These are phyloP conservation scores for Hondaea fermentalgiana DNA, from an alignment of 108 stramenopile species.

Conservation along the genomic window DNA sequence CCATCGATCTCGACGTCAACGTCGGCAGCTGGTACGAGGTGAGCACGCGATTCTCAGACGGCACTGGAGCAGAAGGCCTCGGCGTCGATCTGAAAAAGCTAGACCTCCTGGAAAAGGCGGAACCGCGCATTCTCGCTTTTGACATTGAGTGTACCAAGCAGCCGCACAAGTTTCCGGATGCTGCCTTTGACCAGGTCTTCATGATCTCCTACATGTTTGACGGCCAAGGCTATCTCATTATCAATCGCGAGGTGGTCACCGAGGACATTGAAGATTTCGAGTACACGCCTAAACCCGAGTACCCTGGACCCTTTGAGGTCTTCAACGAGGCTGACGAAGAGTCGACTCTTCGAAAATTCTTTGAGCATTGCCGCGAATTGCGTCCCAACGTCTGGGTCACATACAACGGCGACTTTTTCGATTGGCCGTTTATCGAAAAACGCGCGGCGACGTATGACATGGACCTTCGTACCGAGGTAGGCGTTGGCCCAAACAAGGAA, in stretches of 20 bases:
- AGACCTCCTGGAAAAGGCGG: conserved; percentile 79
- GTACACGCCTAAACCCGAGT: conserved; percentile 89
- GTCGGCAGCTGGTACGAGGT: conserved; percentile 94
- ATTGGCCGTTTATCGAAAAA: conserved; percentile 90
- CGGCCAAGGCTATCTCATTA: conserved; percentile 79
- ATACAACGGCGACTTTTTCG: conserved; percentile 99
- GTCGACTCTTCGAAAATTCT: conserved; percentile 66
- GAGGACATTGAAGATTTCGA: conserved; percentile 91
- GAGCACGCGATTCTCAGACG: conserved; percentile 42
- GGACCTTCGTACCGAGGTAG: conserved; percentile 72
- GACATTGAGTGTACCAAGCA: conserved; percentile 98
- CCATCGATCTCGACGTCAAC: conserved; percentile 80
- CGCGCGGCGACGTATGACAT: conserved; percentile 74
- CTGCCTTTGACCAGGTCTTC: conserved; percentile 82
- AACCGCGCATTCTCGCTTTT: conserved; percentile 85
- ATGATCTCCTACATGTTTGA: conserved; percentile 99
- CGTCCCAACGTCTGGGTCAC: conserved; percentile 93
- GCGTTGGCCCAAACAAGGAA: conserved; percentile 48
- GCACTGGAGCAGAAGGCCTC: not conserved
- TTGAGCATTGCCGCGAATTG: conserved; percentile 65
- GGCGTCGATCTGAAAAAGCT: conserved; percentile 56
- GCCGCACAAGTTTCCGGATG: conserved; percentile 94
- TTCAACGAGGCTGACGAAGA: conserved; percentile 82
- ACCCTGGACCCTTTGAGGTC: conserved; percentile 90
- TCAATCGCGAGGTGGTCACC: conserved; percentile 74